phyloP scores from a whole-genome alignment of 306 rosid genomes.

The Quercus mongolica region DNA sequence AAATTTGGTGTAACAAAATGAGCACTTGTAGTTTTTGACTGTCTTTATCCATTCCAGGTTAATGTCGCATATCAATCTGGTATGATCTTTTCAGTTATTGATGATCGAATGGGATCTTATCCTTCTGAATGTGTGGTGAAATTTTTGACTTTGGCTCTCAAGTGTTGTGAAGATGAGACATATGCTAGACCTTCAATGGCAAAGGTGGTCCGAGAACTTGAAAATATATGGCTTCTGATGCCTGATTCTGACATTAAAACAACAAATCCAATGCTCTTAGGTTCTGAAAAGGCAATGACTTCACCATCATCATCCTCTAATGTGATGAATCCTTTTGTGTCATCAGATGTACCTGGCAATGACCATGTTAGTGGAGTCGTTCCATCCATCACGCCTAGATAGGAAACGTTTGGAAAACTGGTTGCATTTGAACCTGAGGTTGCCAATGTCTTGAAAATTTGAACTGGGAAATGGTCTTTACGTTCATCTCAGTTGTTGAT shows the following conservation, averaged over 20 bases:
- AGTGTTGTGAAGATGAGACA: conserved; percentile 47
- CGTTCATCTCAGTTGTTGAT: no score
- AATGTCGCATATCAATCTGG: no score
- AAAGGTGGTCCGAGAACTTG: conserved; percentile 81
- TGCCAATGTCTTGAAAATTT: no score
- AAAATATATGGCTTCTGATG: conserved; percentile 58
- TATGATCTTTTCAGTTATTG: no score
- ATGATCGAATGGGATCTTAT: no score
- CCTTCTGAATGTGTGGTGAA: no score
- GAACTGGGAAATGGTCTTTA: no score
- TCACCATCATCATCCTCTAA: conserved; percentile 58
- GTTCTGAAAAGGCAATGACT: conserved; percentile 39
- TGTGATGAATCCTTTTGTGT: conserved; percentile 43
- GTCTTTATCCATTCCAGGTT: no score
- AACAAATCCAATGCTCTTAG: conserved; percentile 16
- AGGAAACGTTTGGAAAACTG: conserved; percentile 8
- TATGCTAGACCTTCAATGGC: conserved; percentile 80
- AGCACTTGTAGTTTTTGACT: no score
- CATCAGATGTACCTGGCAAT: conserved; percentile 78
- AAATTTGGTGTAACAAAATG: no score
- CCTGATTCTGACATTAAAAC: conserved; percentile 51
- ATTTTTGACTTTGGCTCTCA: no score
- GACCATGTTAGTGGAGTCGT: conserved; percentile 78
- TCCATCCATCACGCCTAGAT: conserved; percentile 86
- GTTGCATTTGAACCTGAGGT: no score